Percentiles rank a stretch among this genome's conserved stretches.
Evolutionary conservation across 2,329 filamentous ascomycete species (phyloP).

Genomic region (Gnomoniopsis sp.): DNA sequence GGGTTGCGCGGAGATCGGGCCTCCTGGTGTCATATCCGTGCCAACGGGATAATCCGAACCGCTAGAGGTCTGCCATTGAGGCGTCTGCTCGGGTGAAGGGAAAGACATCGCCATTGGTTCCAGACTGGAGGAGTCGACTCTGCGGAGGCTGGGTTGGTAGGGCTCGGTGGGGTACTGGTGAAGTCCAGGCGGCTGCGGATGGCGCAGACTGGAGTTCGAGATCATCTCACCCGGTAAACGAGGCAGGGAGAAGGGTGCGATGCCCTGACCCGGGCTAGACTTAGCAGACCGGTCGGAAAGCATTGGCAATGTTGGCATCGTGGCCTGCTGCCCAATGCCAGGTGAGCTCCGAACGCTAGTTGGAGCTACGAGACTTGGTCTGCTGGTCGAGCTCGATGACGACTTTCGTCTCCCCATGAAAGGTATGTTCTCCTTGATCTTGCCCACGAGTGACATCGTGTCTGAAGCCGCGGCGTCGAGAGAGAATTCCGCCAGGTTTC

Average conservation of each 20-base stretch:
- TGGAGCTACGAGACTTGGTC: not conserved
- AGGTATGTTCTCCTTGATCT: slow-evolving; percentile 24
- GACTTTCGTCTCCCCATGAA: slow-evolving; percentile 4
- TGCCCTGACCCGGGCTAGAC: slow-evolving; percentile 27
- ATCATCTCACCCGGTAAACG: slow-evolving; percentile 16
- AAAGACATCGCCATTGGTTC: slow-evolving; percentile 24
- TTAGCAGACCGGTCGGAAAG: slow-evolving; percentile 26
- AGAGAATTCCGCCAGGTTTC: slow-evolving; percentile 24
- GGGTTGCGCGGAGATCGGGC: slow-evolving; percentile 32
- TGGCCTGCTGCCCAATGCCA: not conserved
- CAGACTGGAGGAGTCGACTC: slow-evolving; percentile 21
- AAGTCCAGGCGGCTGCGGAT: slow-evolving; percentile 14
- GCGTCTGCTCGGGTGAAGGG: slow-evolving; percentile 17
- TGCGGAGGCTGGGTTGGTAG: slow-evolving; percentile 20
- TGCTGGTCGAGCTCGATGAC: slow-evolving; percentile 8
- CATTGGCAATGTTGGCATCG: slow-evolving; percentile 5
- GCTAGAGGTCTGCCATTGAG: slow-evolving; percentile 24
- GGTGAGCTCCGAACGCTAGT: slow-evolving; percentile 12
- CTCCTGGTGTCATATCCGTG: not conserved
- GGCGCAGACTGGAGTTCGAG: slow-evolving; percentile 4
- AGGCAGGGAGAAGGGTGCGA: slow-evolving; percentile 27
- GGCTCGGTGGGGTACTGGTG: slow-evolving; percentile 22
- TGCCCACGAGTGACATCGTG: slow-evolving; percentile 30
- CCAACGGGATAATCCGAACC: slow-evolving; percentile 34
- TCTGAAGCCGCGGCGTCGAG: slow-evolving; percentile 29